A percentile compares a stretch with the other conserved stretches of the same genome.
Conservation (phyloP, 2,329 filamentous ascomycete species). For the Colletotrichum gloeosporioides region DNA sequence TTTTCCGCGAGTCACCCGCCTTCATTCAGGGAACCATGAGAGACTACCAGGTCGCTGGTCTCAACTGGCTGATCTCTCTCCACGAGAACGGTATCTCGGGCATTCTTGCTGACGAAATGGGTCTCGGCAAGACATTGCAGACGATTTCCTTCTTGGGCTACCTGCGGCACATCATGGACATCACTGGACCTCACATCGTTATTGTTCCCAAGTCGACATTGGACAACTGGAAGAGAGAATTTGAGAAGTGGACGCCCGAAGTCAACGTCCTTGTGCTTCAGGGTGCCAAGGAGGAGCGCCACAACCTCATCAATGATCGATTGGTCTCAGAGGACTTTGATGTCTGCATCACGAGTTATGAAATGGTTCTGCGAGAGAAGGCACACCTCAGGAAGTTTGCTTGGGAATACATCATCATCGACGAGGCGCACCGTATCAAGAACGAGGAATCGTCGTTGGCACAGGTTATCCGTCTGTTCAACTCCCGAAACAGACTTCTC, state of each 20-base stretch:
- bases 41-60: conserved; percentile 92
- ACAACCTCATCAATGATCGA: conserved; percentile 85
- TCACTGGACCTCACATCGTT: conserved; percentile 88
- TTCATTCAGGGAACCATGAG: conserved; percentile 91
- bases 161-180: conserved; percentile 87
- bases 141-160: conserved; percentile 98
- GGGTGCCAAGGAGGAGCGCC: conserved; percentile 92
- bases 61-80: conserved; percentile 97
- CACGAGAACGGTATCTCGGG: conserved; percentile 99
- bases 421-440: conserved; percentile 98
- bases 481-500: conserved; percentile 90
- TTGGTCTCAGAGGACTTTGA: conserved; percentile 96
- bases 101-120: conserved; percentile 98
- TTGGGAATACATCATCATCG: conserved; percentile 99
- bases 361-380: conserved; percentile 98
- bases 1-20: conserved; percentile 92
- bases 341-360: conserved; percentile 97
- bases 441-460: conserved; percentile 98
- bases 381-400: conserved; percentile 95
- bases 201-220: conserved; percentile 96
- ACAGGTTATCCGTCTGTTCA: conserved; percentile 95
- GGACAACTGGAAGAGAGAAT: conserved; percentile 98
- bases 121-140: conserved; percentile 95
- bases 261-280: conserved; percentile 94
- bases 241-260: conserved; percentile 91